Base-by-base conservation (phyloP, 2,329 filamentous ascomycete genomes). In the Epichloe sibirici region DNA sequence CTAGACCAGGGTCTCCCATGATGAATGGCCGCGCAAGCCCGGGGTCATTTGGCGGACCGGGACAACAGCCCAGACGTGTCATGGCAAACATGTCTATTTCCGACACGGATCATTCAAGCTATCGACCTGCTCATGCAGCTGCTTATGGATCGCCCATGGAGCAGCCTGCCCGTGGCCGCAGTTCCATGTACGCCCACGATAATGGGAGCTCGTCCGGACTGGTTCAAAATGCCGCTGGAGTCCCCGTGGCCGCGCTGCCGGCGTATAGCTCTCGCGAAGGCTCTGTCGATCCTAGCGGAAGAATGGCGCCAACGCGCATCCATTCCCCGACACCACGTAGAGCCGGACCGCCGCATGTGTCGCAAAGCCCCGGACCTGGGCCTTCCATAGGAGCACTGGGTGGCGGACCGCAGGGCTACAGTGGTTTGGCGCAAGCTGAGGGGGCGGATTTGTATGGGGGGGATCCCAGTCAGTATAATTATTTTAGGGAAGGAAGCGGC, bases 371-470 rank as follows among this genome's bases (percentile, higher is more conserved):
- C 40, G 61, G 57, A 34, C 67, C 72, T 2, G 71, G 73, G 3
- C 70, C 74, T 1, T 73, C 73, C 11, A 59, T 66, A 4, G 76
- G 77, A 11, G 76, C 78, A 55, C 63, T 81, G 17, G 79, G 78
- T 17, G 78, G 78, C 51, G 79, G 79, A 2, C 77, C 78, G 1
- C 69, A 72, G 49, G 80, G 81, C 0, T 84, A 84, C 62, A 81
- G 78, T 13, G 74, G 75, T 28, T 63, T 84, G 51, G 75, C 79
- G 0, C 79, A 83, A 61, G 65, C 68, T 42, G 78, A 81, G 52
- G 66, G 69, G 8, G 65, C 71, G 46, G 62, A 68, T 23, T 52
- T 60, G 5, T 50, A 54, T n/a, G 50, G 56, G 60, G 15, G 63
- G 62, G 74, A 78, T 43, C 74, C 76, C 8, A 65, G 70, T 58